Evolutionary conservation across 371 early-diverging fungal species (phyloP).

Genomic region (Rhizopus sp.): DNA sequence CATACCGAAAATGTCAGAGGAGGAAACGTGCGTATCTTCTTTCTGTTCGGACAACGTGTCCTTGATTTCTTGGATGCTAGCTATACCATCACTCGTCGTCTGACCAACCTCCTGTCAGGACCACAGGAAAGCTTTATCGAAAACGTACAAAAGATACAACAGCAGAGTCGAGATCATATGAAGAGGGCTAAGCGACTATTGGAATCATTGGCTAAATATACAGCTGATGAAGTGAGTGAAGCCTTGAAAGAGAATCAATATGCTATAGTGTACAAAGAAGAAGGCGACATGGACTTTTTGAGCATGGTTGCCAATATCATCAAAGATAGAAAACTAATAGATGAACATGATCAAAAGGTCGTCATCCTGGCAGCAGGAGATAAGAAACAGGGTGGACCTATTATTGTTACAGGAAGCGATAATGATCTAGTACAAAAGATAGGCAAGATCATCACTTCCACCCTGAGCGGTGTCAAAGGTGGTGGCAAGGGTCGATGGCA

Average conservation of each 20-base stretch:
- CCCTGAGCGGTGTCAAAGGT: slow-evolving; percentile 53
- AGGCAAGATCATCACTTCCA: slow-evolving; percentile 37
- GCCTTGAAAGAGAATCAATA: slow-evolving; percentile 32
- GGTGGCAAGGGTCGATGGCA: slow-evolving; percentile 72
- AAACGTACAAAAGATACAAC: slow-evolving; percentile 48
- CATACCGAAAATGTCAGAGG: slow-evolving; percentile 72
- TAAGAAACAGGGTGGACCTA: slow-evolving; percentile 53
- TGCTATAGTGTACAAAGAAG: slow-evolving; percentile 55
- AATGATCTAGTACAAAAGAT: slow-evolving; percentile 52
- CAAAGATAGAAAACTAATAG: slow-evolving; percentile 27
- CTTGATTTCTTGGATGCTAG: slow-evolving; percentile 46
- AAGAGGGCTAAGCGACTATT: slow-evolving; percentile 49
- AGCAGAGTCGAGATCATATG: slow-evolving; percentile 37
- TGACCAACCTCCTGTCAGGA: slow-evolving; percentile 57
- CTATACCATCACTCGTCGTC: slow-evolving; percentile 47
- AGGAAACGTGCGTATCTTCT: slow-evolving; percentile 68
- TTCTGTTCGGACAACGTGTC: slow-evolving; percentile 69
- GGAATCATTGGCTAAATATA: slow-evolving; percentile 52
- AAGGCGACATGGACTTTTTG: slow-evolving; percentile 65
- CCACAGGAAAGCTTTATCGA: slow-evolving; percentile 65
- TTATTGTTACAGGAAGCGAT: slow-evolving; percentile 48
- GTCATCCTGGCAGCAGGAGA: slow-evolving; percentile 56
- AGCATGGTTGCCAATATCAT: slow-evolving; percentile 17
- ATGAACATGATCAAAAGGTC: slow-evolving; percentile 27
- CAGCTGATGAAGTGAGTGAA: slow-evolving; percentile 38